Evolutionary conservation across 2,329 filamentous ascomycete species (phyloP), one percentile per base, ranked within the genome.

Genomic region (Teratosphaeria pseudoeucalypti): DNA sequence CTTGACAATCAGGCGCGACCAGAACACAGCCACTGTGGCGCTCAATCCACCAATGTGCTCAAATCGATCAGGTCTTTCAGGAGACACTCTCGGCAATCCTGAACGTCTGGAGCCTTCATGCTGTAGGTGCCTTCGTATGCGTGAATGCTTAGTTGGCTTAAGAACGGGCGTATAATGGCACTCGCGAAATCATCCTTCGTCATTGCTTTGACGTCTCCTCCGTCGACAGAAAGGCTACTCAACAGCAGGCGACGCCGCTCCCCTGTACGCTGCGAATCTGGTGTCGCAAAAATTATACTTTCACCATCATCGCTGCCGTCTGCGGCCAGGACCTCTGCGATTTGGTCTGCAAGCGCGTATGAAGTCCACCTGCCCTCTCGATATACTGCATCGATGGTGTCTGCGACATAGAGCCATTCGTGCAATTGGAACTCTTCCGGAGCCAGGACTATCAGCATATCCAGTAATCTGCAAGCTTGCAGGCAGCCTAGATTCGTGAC

Each of bases 351-450:
- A 5, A 97, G 81, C 2, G 90, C 90, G 2, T 88, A 78, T 1
- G 90, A 82, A 61, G 85, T 81, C 75, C 86, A 87, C 57, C 79
- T 77, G 14, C 84, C 76, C 0, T 90, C 86, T 12, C 89, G 85
- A 74, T 99, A 95, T 37, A 99, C 89, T 1, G 94, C 92, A 68
- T 99, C 94, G 64, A 96, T 92, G 14, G 92, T 97, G 74, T 99
- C 94, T 1, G 91, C 95, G 58, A 99, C 86, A 73, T 96, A 99
- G 3, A 97, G 83, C 94, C 94, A 99, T 77, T 96, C 90, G 68
- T 95, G 88, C n/a, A 97, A 82, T 73, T 97, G 94, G 75, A 97
- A 99, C 72, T 99, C 94, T 66, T 99, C 94, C 0, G 92, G 92
- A 4, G 89, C 87, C 7, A 92, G 80, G 52, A 90, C 86, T 14